Conservation (phyloP, 305 asterid genomes). For the Fraxinus xanthoxyloides region DNA sequence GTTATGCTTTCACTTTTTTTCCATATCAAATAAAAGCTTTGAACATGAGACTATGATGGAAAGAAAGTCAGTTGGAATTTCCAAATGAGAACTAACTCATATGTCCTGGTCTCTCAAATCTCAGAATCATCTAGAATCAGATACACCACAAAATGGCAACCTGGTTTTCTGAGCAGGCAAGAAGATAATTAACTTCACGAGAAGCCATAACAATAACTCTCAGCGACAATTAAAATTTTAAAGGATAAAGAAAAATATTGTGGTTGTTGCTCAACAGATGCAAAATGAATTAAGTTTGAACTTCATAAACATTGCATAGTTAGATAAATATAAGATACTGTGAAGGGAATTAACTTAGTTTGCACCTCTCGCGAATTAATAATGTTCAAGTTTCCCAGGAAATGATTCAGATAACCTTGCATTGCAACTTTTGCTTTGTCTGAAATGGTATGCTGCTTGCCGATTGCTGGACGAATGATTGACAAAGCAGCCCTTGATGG, state of each 20-base stretch:
- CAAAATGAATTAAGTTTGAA: not conserved
- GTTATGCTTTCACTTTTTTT: not conserved
- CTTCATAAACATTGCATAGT: not conserved
- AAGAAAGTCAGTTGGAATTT: not conserved
- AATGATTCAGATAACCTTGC: constrained; percentile 90
- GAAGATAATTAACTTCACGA: not conserved
- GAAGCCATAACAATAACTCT: not conserved
- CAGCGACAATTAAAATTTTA: not conserved
- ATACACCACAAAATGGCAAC: not conserved
- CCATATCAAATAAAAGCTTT: not conserved
- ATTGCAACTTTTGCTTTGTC: constrained; percentile 81
- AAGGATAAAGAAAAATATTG: not conserved
- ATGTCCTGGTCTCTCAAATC: not conserved
- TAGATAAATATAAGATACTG: constrained; percentile 10
- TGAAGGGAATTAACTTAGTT: constrained; percentile 19
- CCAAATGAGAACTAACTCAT: not conserved
- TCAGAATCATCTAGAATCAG: not conserved
- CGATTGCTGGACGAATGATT: constrained; percentile 79
- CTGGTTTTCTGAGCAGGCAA: not conserved
- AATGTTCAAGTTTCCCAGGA: constrained; percentile 85
- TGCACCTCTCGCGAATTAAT: constrained; percentile 82
- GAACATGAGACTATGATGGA: not conserved
- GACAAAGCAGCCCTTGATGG: constrained; percentile 87
- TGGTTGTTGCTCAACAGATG: not conserved
- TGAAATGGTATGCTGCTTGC: constrained; percentile 64